These are phyloP conservation scores for Pneumocystis jirovecii DNA, from an alignment of 1,139 yeast species.

Conservation along the genomic window DNA sequence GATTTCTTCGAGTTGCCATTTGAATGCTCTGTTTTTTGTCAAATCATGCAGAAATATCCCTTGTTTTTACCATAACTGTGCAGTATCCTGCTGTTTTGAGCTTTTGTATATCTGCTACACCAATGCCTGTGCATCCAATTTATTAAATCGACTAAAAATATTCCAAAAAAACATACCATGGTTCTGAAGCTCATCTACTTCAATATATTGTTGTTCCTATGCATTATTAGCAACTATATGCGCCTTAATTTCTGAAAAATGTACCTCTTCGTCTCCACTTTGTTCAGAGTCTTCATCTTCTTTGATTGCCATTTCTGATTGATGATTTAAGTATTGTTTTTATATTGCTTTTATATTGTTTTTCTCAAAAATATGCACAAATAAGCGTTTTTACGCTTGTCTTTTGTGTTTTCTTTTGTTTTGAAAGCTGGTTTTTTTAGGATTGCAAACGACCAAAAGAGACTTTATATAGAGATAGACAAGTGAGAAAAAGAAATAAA, in stretches of 20 bases:
- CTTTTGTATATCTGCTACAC: constrained; percentile 43
- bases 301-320: not conserved
- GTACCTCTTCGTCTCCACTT: not conserved
- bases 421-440: not conserved
- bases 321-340: not conserved
- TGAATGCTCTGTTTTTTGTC: constrained; percentile 30
- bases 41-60: not conserved
- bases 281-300: not conserved
- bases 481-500: not conserved
- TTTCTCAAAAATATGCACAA: not conserved
- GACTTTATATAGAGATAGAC: not conserved
- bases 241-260: not conserved
- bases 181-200: constrained; percentile 41
- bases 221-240: not conserved
- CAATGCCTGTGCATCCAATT: constrained; percentile 23
- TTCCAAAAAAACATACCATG: constrained; percentile 24
- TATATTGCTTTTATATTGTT: not conserved
- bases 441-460: not conserved
- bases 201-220: constrained; percentile 18
- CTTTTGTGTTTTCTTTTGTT: not conserved
- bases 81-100: constrained; percentile 39
- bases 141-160: not conserved
- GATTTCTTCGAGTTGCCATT: constrained; percentile 39
- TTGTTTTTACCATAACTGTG: constrained; percentile 34
- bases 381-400: not conserved